phyloP scores from a whole-genome alignment of 495 filamentous ascomycete genomes.

The Aspergillus olivimuriae region DNA sequence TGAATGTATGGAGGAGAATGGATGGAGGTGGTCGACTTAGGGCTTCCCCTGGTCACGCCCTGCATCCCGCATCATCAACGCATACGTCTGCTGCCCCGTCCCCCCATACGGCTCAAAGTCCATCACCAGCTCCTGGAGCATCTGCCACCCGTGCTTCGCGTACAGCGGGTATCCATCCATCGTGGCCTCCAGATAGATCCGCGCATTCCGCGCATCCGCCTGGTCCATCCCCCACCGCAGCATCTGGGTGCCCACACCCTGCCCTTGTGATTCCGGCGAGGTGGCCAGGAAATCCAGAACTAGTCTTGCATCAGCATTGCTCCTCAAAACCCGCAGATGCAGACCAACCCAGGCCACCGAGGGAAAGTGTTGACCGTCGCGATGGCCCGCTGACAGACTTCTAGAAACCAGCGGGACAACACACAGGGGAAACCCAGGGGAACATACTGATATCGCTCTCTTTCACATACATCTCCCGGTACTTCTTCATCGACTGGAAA shows the following conservation, averaged over 20 bases:
- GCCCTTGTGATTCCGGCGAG: conserved; percentile 39
- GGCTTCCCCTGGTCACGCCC: too few relatives aligned
- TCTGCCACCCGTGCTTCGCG: conserved; percentile 38
- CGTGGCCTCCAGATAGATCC: conserved; percentile 51
- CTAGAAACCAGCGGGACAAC: neutral
- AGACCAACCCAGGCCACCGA: neutral
- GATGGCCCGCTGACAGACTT: too few relatives aligned
- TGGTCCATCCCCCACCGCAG: conserved; percentile 42
- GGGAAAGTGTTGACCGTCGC: too few relatives aligned
- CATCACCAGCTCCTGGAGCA: conserved; percentile 34
- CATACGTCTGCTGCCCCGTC: conserved; percentile 19
- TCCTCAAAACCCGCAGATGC: neutral
- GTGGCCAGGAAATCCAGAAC: conserved; percentile 25
- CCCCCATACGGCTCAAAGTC: conserved; percentile 30
- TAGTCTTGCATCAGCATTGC: too few relatives aligned
- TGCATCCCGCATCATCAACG: conserved; percentile 23
- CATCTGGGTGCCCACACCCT: conserved; percentile 43
- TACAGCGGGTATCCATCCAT: conserved; percentile 46
- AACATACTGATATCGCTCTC: conserved; percentile 15
- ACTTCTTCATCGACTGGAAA: conserved; percentile 10
- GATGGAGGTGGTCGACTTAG: too few relatives aligned
- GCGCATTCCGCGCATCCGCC: conserved; percentile 40
- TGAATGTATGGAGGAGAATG: too few relatives aligned
- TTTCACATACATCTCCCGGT: conserved; percentile 1
- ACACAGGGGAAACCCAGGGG: neutral